These are phyloP conservation scores for Sphenostylis stenocarpa DNA, from an alignment of 306 rosid genomes.

Conservation along the genomic window DNA sequence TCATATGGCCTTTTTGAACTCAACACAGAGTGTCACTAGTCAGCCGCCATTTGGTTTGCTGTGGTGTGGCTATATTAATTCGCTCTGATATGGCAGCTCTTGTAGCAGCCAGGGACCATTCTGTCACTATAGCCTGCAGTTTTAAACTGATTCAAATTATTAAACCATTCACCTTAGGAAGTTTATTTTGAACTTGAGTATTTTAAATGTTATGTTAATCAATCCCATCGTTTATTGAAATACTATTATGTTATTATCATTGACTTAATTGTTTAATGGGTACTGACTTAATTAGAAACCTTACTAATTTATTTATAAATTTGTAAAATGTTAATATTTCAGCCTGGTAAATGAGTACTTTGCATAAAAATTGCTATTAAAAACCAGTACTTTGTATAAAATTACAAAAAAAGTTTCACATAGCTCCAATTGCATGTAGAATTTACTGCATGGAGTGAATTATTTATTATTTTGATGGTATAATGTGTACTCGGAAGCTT, in stretches of 20 bases:
- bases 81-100: too few species aligned
- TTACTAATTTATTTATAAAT: not conserved
- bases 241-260: not conserved
- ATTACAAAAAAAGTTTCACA: not conserved
- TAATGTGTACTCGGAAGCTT: not conserved
- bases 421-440: not conserved
- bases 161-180: not conserved
- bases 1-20: too few species aligned
- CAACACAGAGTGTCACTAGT: too few species aligned
- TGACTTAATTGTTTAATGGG: not conserved
- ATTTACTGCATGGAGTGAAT: constrained; percentile 4
- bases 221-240: not conserved
- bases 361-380: not conserved
- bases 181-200: constrained; percentile 10
- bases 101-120: too few species aligned
- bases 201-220: constrained; percentile 14
- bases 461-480: constrained; percentile 1
- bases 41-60: too few species aligned
- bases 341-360: constrained; percentile 12
- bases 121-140: not conserved
- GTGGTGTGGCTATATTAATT: not conserved
- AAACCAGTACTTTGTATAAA: not conserved
- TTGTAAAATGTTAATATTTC: not conserved
- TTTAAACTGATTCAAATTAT: not conserved
- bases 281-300: not conserved